Evolutionary conservation across 139 green algal genomes (phyloP).

Genomic region (Micractinium sp.): DNA sequence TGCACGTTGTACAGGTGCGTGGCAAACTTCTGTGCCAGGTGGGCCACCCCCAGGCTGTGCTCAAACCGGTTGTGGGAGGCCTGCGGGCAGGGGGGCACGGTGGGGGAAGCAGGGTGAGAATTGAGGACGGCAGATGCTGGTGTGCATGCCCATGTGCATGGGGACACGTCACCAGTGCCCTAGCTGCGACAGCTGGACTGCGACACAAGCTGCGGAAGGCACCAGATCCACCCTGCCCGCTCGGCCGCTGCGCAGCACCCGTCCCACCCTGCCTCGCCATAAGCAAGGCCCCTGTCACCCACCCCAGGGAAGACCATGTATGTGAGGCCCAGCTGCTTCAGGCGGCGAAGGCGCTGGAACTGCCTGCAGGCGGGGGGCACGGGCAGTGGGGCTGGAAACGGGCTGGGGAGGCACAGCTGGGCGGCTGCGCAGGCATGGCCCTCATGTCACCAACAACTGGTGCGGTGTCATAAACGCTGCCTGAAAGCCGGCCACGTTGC

Average conservation of each 20-base stretch:
- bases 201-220: not conserved
- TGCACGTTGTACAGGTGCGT: conserved; percentile 53
- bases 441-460: not conserved
- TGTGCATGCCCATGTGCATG: not conserved
- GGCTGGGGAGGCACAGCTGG: not conserved
- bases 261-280: too few species aligned
- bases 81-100: not conserved
- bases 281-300: not conserved
- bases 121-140: not conserved
- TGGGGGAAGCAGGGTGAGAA: conserved; percentile 11
- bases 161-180: too few species aligned
- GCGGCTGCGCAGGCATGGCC: not conserved
- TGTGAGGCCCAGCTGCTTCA: conserved; percentile 79
- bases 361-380: conserved; percentile 36
- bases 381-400: too few species aligned
- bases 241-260: too few species aligned
- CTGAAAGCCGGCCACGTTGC: too few species aligned
- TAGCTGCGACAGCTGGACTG: too few species aligned
- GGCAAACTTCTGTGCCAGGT: conserved; percentile 59
- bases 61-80: conserved; percentile 81
- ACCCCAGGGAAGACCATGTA: conserved; percentile 37
- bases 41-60: conserved; percentile 84
- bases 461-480: too few species aligned
- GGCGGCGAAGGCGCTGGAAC: conserved; percentile 84
- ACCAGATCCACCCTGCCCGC: too few species aligned